Percentiles rank a stretch among this genome's conserved stretches.
Evolutionary conservation across 768 basidiomycete species (phyloP).

Genomic region (Amyloporia xantha): DNA sequence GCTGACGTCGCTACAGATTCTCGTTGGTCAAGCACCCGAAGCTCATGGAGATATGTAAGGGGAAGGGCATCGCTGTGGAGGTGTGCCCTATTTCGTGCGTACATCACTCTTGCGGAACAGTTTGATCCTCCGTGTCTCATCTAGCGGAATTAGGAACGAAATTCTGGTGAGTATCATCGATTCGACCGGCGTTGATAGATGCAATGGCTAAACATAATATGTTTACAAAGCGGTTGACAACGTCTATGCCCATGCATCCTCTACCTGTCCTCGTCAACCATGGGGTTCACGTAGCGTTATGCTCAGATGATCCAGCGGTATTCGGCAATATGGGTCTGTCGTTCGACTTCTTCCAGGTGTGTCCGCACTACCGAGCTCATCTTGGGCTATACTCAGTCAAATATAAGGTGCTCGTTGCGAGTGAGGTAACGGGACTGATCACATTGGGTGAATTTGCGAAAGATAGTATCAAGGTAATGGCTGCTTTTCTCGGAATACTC

Average conservation of each 20-base stretch:
- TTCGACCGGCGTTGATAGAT: neutral
- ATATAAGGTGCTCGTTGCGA: slow-evolving; percentile 20
- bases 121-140: too few relatives aligned
- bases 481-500: neutral
- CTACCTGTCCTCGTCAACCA: slow-evolving; percentile 66
- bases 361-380: neutral
- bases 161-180: slow-evolving; percentile 41
- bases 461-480: slow-evolving; percentile 52
- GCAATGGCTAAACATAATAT: neutral
- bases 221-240: slow-evolving; percentile 51
- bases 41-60: slow-evolving; percentile 59
- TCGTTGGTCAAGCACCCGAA: slow-evolving; percentile 74
- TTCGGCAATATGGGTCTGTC: slow-evolving; percentile 77
- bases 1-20: slow-evolving; percentile 35
- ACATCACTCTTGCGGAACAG: too few relatives aligned
- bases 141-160: slow-evolving; percentile 49
- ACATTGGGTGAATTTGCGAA: slow-evolving; percentile 58
- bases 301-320: slow-evolving; percentile 70
- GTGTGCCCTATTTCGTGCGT: slow-evolving; percentile 79
- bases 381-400: neutral
- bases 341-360: slow-evolving; percentile 73
- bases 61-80: slow-evolving; percentile 60
- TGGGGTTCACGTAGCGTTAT: slow-evolving; percentile 64
- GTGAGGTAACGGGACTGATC: slow-evolving; percentile 39
- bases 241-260: slow-evolving; percentile 78